These are phyloP conservation scores for Solanum boliviense DNA, from an alignment of 257 asterid genomes.

Conservation along the genomic window DNA sequence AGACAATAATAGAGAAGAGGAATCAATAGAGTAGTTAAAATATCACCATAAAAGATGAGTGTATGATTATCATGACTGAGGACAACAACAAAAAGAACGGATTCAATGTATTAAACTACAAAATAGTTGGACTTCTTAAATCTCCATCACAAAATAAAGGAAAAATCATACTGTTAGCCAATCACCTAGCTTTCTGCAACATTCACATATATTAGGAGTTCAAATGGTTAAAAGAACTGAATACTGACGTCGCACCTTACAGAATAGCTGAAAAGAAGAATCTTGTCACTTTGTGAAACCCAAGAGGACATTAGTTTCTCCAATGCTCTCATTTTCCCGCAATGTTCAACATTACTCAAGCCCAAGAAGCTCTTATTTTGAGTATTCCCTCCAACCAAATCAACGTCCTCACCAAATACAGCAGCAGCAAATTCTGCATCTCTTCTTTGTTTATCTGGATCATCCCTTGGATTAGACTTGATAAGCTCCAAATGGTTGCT, in stretches of 20 bases:
- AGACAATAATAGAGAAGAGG: not conserved
- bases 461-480: conserved; percentile 84
- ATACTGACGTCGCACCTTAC: conserved; percentile 43
- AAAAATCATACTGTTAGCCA: not conserved
- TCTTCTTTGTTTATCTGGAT: conserved; percentile 66
- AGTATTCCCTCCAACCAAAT: conserved; percentile 63
- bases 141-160: not conserved
- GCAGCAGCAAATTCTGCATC: conserved; percentile 76
- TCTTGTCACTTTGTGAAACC: conserved; percentile 75
- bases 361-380: conserved; percentile 83
- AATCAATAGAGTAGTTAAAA: not conserved
- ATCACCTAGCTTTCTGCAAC: not conserved
- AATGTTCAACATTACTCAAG: conserved; percentile 70
- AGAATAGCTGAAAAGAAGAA: conserved; percentile 92
- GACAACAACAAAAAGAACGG: not conserved
- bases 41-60: not conserved
- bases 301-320: conserved; percentile 73
- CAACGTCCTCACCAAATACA: conserved; percentile 55
- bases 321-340: conserved; percentile 95
- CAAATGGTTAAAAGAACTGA: not conserved
- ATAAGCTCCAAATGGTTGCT: conserved; percentile 97
- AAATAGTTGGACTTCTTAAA: not conserved
- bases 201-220: not conserved
- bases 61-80: not conserved
- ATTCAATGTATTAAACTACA: not conserved